A percentile compares a stretch with the other conserved stretches of the same genome.
Conservation (phyloP, 2,329 filamentous ascomycete genomes). For the Botrytis pseudocinerea region DNA sequence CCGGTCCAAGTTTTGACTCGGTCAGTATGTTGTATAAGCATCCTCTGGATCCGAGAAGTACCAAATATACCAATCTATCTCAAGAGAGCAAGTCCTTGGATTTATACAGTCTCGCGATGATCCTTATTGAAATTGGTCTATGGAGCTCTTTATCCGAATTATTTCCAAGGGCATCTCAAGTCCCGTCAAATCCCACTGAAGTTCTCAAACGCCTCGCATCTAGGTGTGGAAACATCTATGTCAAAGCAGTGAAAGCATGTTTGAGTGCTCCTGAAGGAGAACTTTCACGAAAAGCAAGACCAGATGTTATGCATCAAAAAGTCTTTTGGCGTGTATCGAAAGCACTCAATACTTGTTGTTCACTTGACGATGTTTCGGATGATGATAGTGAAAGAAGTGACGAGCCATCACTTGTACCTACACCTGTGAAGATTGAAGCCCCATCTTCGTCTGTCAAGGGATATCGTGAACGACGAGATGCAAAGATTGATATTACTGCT, state of each 20-base stretch:
- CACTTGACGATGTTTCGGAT: slow-evolving; percentile 59
- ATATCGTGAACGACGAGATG: slow-evolving; percentile 21
- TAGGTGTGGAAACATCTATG: slow-evolving; percentile 71
- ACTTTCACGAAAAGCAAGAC: slow-evolving; percentile 48
- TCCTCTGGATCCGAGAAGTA: slow-evolving; percentile 59
- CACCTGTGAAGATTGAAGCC: slow-evolving; percentile 29
- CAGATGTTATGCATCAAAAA: slow-evolving; percentile 57
- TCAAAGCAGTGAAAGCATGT: slow-evolving; percentile 71
- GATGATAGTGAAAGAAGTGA: slow-evolving; percentile 52
- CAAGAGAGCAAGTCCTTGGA: slow-evolving; percentile 63
- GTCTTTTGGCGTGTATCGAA: slow-evolving; percentile 53
- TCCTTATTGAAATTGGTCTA: slow-evolving; percentile 72
- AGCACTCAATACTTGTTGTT: slow-evolving; percentile 59
- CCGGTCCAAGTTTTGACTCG: slow-evolving; percentile 28
- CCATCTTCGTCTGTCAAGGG: slow-evolving; percentile 31
- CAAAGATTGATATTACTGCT: slow-evolving; percentile 24
- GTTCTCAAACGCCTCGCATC: slow-evolving; percentile 42
- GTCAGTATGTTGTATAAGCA: slow-evolving; percentile 55
- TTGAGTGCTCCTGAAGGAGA: slow-evolving; percentile 69
- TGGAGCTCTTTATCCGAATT: slow-evolving; percentile 62
- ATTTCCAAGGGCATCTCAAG: slow-evolving; percentile 33
- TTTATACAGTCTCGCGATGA: slow-evolving; percentile 70
- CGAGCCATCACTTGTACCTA: slow-evolving; percentile 45
- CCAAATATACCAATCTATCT: slow-evolving; percentile 51
- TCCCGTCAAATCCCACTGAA: slow-evolving; percentile 34